phyloP scores from a whole-genome alignment of 306 rosid species.

The Glycine soja region DNA sequence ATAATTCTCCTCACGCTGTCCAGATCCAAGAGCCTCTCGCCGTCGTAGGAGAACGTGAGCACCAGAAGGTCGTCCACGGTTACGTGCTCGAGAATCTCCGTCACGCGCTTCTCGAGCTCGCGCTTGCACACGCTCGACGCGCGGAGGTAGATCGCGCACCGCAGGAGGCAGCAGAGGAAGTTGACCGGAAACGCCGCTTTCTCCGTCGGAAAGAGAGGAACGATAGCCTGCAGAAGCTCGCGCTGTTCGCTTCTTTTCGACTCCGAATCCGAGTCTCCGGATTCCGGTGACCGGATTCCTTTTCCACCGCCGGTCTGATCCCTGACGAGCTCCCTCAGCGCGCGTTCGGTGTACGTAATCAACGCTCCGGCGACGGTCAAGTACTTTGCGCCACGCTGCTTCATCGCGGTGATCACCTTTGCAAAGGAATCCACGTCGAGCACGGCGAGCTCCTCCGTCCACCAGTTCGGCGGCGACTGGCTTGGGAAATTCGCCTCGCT shows the following conservation, averaged over 20 bases:
- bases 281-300: neutral
- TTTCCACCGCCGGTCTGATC: slow-evolving; percentile 70
- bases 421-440: slow-evolving; percentile 64
- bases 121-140: slow-evolving; percentile 63
- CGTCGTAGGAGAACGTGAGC: slow-evolving; percentile 78
- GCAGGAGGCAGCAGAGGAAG: slow-evolving; percentile 90
- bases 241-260: slow-evolving; percentile 54
- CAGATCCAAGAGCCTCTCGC: slow-evolving; percentile 79
- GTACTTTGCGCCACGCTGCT: slow-evolving; percentile 61
- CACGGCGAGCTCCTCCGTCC: slow-evolving; percentile 83
- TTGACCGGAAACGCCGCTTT: slow-evolving; percentile 76
- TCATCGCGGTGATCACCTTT: slow-evolving; percentile 69
- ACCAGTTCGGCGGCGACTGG: slow-evolving; percentile 86
- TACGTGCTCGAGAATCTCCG: slow-evolving; percentile 75
- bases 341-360: slow-evolving; percentile 72
- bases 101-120: slow-evolving; percentile 76
- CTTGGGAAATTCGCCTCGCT: slow-evolving; percentile 77
- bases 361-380: slow-evolving; percentile 66
- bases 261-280: slow-evolving; percentile 31
- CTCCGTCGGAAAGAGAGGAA: slow-evolving; percentile 75
- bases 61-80: slow-evolving; percentile 74
- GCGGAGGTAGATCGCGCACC: slow-evolving; percentile 70
- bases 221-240: slow-evolving; percentile 63
- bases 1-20: slow-evolving; percentile 77
- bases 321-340: slow-evolving; percentile 81